These are phyloP conservation scores for Dichomitus squalens DNA, from an alignment of 1,284 basidiomycete genomes.

Conservation along the genomic window DNA sequence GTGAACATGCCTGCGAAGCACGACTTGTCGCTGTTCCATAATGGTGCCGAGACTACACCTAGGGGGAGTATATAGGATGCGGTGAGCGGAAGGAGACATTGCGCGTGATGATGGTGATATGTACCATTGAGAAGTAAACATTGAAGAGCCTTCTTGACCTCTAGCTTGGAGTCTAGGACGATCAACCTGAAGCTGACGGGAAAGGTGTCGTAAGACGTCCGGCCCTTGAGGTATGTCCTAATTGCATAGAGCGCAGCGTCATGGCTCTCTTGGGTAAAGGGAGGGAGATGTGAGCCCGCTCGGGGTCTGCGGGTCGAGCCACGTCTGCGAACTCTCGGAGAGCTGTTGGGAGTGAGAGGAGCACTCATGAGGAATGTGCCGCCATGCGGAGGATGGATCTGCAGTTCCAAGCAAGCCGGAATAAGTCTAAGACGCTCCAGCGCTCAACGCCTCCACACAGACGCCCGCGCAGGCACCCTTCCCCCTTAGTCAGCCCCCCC, in stretches of 20 bases:
- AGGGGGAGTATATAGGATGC: conserved; percentile 7
- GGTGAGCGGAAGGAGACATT: neutral
- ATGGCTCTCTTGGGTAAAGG: conserved; percentile 64
- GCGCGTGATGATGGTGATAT: conserved; percentile 19
- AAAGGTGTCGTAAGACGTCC: conserved; percentile 93
- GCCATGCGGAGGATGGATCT: conserved; percentile 25
- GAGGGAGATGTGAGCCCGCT: conserved; percentile 61
- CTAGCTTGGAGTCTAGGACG: conserved; percentile 93
- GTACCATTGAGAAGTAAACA: conserved; percentile 88
- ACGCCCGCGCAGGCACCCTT: neutral
- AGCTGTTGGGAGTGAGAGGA: conserved; percentile 39
- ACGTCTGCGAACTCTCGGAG: conserved; percentile 42
- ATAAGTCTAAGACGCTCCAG: neutral
- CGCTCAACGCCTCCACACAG: neutral
- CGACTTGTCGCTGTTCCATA: conserved; percentile 95
- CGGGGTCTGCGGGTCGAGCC: conserved; percentile 51
- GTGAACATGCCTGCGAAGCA: conserved; percentile 96
- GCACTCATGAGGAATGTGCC: conserved; percentile 39
- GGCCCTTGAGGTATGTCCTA: conserved; percentile 80
- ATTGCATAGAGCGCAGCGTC: conserved; percentile 79
- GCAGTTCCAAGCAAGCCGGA: neutral
- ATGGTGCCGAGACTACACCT: conserved; percentile 97
- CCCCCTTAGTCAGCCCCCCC: neutral
- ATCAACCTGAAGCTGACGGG: conserved; percentile 96
- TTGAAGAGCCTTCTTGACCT: conserved; percentile 90